Conservation (phyloP, 306 rosid genomes). For the Cucumis melo region DNA sequence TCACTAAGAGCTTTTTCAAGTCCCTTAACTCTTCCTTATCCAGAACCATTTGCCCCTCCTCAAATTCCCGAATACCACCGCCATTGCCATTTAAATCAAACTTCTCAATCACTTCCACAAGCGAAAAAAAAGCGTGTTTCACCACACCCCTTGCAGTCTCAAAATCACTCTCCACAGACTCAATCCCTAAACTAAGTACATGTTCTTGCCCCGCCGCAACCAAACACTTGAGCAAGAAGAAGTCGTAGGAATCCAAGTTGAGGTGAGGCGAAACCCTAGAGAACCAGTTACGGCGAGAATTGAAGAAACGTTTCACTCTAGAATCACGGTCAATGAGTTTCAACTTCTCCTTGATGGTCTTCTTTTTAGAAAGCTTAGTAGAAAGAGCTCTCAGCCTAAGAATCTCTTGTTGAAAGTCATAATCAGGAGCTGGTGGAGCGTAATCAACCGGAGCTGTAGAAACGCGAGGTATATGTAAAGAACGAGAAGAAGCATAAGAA, state of each 20-base stretch:
- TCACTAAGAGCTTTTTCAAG: constrained; percentile 47
- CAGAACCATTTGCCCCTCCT: constrained; percentile 26
- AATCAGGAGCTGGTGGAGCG: constrained; percentile 42
- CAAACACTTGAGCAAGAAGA: constrained; percentile 54
- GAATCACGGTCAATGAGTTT: constrained; percentile 41
- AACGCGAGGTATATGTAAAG: constrained; percentile 27
- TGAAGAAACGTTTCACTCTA: constrained; percentile 52
- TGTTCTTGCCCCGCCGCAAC: constrained; percentile 87
- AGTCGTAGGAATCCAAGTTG: constrained; percentile 17
- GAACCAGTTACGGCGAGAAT: constrained; percentile 18
- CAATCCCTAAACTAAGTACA: constrained; percentile 35
- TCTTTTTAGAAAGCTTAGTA: constrained; percentile 25
- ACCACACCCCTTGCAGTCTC: constrained; percentile 30
- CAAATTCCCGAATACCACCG: constrained; percentile 13
- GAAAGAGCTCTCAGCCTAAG: constrained; percentile 44
- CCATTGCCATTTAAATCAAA: constrained; percentile 23
- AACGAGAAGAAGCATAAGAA: constrained; percentile 19
- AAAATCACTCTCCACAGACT: constrained; percentile 16
- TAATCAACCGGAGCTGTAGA: constrained; percentile 53
- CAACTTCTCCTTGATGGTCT: constrained; percentile 24
- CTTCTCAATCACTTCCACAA: constrained; percentile 68
- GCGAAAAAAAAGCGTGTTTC: constrained; percentile 56
- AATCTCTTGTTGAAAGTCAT: constrained; percentile 44
- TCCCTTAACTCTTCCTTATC: constrained; percentile 36
- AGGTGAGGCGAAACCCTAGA: constrained; percentile 25